Percentiles rank a stretch among this genome's conserved stretches.
phyloP scores from a whole-genome alignment of 305 asterid genomes.

The Solanum chacoense region DNA sequence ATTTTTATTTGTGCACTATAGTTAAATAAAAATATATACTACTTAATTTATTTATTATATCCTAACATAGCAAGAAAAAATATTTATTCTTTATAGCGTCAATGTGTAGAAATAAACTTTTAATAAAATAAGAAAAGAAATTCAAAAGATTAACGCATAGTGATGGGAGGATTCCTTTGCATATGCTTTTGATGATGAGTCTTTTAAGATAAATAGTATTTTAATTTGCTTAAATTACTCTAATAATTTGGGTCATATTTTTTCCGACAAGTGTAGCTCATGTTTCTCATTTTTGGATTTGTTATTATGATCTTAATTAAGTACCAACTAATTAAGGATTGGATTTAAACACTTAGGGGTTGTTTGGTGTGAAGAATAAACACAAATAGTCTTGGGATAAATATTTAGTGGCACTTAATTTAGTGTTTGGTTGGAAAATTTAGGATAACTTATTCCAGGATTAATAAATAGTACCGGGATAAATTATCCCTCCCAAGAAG shows the following conservation, averaged over 20 bases:
- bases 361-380: too few relatives aligned
- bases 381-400: too few relatives aligned
- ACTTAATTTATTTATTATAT: too few relatives aligned
- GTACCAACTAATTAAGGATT: not conserved
- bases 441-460: rapidly evolving
- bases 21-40: not conserved
- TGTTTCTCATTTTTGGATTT: conserved; percentile 34
- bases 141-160: not conserved
- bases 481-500: rapidly evolving
- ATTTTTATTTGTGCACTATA: not conserved
- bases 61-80: not conserved
- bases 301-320: not conserved
- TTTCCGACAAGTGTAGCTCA: conserved; percentile 27
- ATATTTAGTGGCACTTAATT: too few relatives aligned
- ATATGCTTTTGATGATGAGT: conserved; percentile 15
- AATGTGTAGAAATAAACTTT: not conserved
- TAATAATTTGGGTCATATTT: conserved; percentile 18
- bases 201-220: not conserved
- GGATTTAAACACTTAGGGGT: not conserved
- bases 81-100: not conserved
- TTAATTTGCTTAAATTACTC: not conserved
- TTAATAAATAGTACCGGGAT: too few relatives aligned
- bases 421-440: too few relatives aligned
- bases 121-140: not conserved
- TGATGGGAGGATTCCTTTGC: conserved; percentile 6